Base-by-base conservation (phyloP, 2,329 filamentous ascomycete genomes). In the Paracamarosporium sp. region DNA sequence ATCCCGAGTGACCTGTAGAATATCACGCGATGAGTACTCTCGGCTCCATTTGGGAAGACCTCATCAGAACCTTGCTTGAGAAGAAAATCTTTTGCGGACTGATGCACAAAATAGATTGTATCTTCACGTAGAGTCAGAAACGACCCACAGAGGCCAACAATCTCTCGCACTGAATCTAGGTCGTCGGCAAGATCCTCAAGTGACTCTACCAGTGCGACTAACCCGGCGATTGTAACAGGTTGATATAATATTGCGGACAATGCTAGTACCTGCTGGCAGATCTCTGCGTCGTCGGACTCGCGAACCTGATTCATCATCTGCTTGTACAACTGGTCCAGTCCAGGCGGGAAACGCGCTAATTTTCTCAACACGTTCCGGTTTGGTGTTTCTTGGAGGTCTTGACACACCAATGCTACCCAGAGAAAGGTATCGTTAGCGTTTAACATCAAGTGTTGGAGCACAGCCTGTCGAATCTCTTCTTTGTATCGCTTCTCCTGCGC, bases 11-110 rank as follows among this genome's bases (percentile, higher is more conserved):
- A 48, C 17, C 31, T 35, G 3, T 5, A 13, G 20, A 35, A 48
- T 1, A 48, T 24, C 8, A n/a, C n/a, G 2, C 31, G 36, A 53
- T 82, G 76, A 15, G 63, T 53, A 1, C 64, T 28, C n/a, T 46
- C 30, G 4, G 47, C 27, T 0, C 74, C 72, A 15, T 12, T 47
- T 4, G 73, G 69, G 33, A 78, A 75, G 2, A 80, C 64, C 6
- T 59, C 31, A 12, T 54, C 11, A 2, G 46, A 50, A 41, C 57
- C 63, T 9, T 66, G 50, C n/a, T 63, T 33, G 5, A 57, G 20
- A 1, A 82, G 50, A 59, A 69, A 79, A 9, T 82, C 79, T 56
- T 80, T 79, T 0, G 77, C 80, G 1, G 79, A 81, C 50, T 79
- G 74, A 56, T 81, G 78, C 1, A 81, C 68, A 54, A 79, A 73